phyloP scores from a whole-genome alignment of 345 rosid species.

The Raphanus sativus region DNA sequence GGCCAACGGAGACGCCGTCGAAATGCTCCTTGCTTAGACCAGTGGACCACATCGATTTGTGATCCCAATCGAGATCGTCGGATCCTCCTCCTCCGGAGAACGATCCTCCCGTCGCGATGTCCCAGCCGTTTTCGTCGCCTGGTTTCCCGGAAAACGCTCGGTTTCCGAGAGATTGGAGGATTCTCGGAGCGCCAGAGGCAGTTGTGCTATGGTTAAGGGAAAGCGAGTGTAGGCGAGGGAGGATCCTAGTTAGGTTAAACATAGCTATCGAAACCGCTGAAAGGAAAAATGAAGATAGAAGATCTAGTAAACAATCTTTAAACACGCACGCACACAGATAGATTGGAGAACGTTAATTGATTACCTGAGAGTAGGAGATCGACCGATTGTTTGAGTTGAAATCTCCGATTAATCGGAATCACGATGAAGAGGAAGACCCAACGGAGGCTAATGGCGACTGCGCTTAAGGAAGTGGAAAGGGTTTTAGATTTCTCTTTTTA shows the following conservation, averaged over 20 bases:
- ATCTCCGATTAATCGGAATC: constrained; percentile 35
- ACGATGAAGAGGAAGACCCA: constrained; percentile 25
- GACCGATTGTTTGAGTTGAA: background rate
- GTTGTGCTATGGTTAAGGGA: constrained; percentile 33
- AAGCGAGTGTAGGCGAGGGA: constrained; percentile 49
- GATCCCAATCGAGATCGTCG: constrained; percentile 66
- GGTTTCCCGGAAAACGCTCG: constrained; percentile 49
- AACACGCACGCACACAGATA: background rate
- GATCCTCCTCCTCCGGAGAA: constrained; percentile 40
- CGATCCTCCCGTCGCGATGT: constrained; percentile 41
- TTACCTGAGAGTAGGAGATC: background rate
- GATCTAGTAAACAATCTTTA: constrained; percentile 7
- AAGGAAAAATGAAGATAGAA: constrained; percentile 8
- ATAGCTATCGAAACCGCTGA: constrained; percentile 28
- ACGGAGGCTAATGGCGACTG: constrained; percentile 25
- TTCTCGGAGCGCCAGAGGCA: constrained; percentile 10
- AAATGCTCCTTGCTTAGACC: constrained; percentile 92
- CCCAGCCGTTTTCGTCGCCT: constrained; percentile 47
- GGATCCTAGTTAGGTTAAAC: constrained; percentile 48
- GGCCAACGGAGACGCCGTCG: constrained; percentile 63
- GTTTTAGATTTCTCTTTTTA: constrained; percentile 24
- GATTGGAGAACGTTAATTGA: background rate
- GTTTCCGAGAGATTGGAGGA: constrained; percentile 9
- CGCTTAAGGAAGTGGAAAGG: constrained; percentile 17
- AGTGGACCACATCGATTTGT: constrained; percentile 80